Base-by-base conservation (phyloP, 2,329 filamentous ascomycete genomes). In the Calonectria fujianensis region DNA sequence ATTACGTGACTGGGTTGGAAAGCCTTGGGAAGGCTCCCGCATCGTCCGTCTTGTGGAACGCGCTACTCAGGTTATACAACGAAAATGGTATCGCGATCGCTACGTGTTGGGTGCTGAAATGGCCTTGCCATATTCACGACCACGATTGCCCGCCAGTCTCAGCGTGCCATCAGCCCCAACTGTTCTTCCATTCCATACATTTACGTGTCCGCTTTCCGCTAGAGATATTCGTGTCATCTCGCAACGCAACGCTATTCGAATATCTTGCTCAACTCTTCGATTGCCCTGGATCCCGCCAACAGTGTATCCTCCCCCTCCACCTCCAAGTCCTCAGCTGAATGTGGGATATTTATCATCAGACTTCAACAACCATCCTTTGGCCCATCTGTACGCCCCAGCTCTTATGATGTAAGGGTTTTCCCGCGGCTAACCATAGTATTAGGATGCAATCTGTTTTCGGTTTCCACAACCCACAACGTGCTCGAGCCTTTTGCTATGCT, bases 371-470 rank as follows among this genome's bases (percentile, higher is more conserved):
- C 97, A 99, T 83, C 97, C 97, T 5, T 88, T 99, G 41, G 97
- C 97, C 31, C 97, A 99, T 86, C 85, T 99, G 89, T 92, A 87
- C 86, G 90, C 81, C 35, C 29, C n/a, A 48, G 7, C 29, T 61
- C 18, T 31, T 41, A 18, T 32, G 51, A 18, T 37, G 20, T 59
- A 13, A n/a, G 45, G 27, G 7, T 39, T 24, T 20, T 20, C 18
- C 31, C 11, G 7, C n/a, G n/a, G 35, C 27, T 48, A 67, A 70
- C 51, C 27, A 64, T 16, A 61, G 18, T 35, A 27, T 18, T 70
- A 92, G 90, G 70, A 99, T 99, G 97, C 97, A 99, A 86, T 98
- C 97, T 1, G 96, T 98, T 8, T 99, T 99, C 85, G 97, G 97
- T 0, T 89, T 98, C 73, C 97, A 99, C 82, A 89, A 98, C 80